Evolutionary conservation across 1,284 basidiomycete genomes (phyloP).

Genomic region (Hemileia vastatrix): DNA sequence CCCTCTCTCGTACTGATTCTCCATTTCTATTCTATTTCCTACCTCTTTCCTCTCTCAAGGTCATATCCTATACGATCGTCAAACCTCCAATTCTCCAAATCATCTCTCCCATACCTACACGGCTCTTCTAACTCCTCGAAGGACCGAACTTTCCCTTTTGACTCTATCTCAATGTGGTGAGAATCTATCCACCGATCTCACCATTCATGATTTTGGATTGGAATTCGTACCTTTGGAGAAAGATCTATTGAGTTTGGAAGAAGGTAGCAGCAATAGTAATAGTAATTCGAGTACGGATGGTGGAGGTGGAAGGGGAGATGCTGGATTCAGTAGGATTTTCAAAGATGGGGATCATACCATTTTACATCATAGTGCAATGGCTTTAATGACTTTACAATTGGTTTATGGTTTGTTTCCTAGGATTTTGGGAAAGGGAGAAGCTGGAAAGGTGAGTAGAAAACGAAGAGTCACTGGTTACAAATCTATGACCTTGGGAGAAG

Average conservation of each 20-base stretch:
- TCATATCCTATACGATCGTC: no score
- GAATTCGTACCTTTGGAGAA: constrained; percentile 87
- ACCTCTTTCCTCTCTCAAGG: no score
- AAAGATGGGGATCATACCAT: constrained; percentile 88
- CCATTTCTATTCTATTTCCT: no score
- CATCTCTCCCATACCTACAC: constrained; percentile 79
- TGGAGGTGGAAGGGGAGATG: not conserved
- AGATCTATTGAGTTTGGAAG: constrained; percentile 79
- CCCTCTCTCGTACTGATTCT: no score
- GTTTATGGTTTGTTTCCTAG: constrained; percentile 79
- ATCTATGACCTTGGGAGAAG: not conserved
- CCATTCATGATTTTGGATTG: constrained; percentile 72
- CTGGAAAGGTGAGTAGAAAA: constrained; percentile 70
- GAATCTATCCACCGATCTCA: constrained; percentile 79
- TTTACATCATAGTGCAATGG: constrained; percentile 77
- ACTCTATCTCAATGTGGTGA: constrained; percentile 83
- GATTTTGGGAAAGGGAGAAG: constrained; percentile 88
- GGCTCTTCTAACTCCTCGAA: constrained; percentile 73
- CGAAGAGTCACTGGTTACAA: no score
- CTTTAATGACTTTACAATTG: constrained; percentile 71
- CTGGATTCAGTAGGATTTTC: no score
- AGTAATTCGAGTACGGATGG: not conserved
- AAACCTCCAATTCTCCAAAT: constrained; percentile 45
- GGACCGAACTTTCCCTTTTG: constrained; percentile 73
- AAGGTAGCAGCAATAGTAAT: constrained; percentile 69